Conservation (phyloP, 2,329 filamentous ascomycete species). For the Fusarium sp. region DNA sequence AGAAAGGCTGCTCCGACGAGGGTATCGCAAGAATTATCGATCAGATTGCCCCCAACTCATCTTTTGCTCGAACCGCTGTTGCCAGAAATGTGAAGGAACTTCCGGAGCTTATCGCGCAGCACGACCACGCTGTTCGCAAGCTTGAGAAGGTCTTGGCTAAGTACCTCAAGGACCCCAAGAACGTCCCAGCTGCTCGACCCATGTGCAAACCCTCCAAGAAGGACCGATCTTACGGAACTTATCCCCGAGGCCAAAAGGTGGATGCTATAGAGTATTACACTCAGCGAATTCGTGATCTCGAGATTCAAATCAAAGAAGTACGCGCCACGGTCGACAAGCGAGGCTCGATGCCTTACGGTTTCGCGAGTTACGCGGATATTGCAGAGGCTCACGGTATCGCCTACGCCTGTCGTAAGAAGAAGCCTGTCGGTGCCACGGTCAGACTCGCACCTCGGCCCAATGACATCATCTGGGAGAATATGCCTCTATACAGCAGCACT, state of each 20-base stretch:
- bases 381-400: constrained; percentile 88
- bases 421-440: constrained; percentile 80
- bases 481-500: constrained; percentile 74
- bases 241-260: constrained; percentile 76
- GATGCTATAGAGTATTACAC: constrained; percentile 96
- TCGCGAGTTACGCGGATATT: constrained; percentile 92
- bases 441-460: constrained; percentile 84
- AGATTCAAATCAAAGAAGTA: constrained; percentile 84
- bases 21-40: constrained; percentile 88
- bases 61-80: constrained; percentile 81
- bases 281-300: constrained; percentile 81
- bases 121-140: constrained; percentile 81
- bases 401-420: constrained; percentile 81
- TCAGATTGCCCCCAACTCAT: constrained; percentile 78
- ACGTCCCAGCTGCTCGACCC: constrained; percentile 80
- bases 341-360: constrained; percentile 90
- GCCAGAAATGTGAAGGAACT: constrained; percentile 93
- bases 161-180: constrained; percentile 87
- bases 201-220: constrained; percentile 82
- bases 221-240: constrained; percentile 72
- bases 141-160: constrained; percentile 87
- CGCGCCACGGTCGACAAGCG: constrained; percentile 84
- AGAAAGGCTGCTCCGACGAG: constrained; percentile 80
- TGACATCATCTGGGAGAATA: constrained; percentile 96
- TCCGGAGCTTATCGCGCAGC: constrained; percentile 84